Conservation (phyloP, 495 filamentous ascomycete genomes). For the Lepidopterella palustris region DNA sequence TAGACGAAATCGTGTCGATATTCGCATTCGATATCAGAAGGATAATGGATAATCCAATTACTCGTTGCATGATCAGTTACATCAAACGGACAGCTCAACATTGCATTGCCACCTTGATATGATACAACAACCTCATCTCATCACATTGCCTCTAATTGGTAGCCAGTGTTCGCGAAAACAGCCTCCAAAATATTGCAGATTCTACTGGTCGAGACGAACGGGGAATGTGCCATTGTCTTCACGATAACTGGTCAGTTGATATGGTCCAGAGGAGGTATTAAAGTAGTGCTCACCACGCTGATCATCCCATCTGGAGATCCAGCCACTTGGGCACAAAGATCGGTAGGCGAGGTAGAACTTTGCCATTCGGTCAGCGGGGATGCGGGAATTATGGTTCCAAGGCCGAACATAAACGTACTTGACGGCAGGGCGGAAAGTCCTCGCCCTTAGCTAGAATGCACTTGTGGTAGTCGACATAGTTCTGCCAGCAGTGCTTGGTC, state of each 20-base stretch:
- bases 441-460: conserved; percentile 98
- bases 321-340: conserved; percentile 91
- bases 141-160: neutral
- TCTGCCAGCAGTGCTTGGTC: conserved; percentile 92
- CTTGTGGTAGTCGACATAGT: conserved; percentile 99
- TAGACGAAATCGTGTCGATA: no score
- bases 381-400: neutral
- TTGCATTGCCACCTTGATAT: conserved; percentile 2
- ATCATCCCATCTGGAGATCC: conserved; percentile 93
- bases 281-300: conserved; percentile 70
- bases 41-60: neutral
- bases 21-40: no score
- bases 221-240: conserved; percentile 91
- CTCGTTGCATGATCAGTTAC: neutral
- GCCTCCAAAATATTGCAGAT: neutral
- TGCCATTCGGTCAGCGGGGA: conserved; percentile 1
- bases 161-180: neutral
- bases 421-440: conserved; percentile 95
- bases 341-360: conserved; percentile 95
- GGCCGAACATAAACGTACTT: conserved; percentile 52
- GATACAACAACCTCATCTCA: neutral
- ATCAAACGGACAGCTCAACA: neutral
- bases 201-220: conserved; percentile 55
- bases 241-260: conserved; percentile 10
- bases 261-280: neutral